Evolutionary conservation across 1,284 basidiomycete species (phyloP).

Genomic region (Ceratobasidium sp.): DNA sequence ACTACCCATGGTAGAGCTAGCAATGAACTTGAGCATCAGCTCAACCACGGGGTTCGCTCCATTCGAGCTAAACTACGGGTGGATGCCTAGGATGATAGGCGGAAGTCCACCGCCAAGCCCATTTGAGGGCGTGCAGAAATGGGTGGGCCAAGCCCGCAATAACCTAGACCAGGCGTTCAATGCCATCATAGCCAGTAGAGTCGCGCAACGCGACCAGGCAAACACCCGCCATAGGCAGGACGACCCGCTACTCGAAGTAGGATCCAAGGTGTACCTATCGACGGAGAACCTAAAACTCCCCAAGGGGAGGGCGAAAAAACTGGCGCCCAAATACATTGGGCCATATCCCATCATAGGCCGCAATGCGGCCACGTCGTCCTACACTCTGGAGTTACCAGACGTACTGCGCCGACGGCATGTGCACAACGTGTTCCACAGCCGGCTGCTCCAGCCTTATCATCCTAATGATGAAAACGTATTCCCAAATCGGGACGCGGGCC

Average conservation of each 20-base stretch:
- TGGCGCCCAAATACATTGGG: slow-evolving; percentile 38
- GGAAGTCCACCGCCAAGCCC: slow-evolving; percentile 48
- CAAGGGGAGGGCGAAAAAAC: slow-evolving; percentile 13
- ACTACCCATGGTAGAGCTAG: slow-evolving; percentile 57
- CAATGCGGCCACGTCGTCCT: slow-evolving; percentile 1
- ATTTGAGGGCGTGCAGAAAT: slow-evolving; percentile 50
- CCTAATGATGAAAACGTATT: slow-evolving; percentile 46
- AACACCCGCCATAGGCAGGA: slow-evolving; percentile 47
- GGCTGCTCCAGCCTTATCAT: slow-evolving; percentile 44
- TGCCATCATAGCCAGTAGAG: slow-evolving; percentile 49
- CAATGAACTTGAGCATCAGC: slow-evolving; percentile 51
- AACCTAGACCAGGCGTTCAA: slow-evolving; percentile 51
- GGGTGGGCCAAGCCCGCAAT: slow-evolving; percentile 49
- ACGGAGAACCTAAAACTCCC: slow-evolving; percentile 53
- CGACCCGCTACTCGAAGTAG: slow-evolving; percentile 45
- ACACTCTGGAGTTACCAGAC: slow-evolving; percentile 47
- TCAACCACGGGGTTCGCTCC: slow-evolving; percentile 53
- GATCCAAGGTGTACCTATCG: slow-evolving; percentile 53
- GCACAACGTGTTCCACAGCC: slow-evolving; percentile 47
- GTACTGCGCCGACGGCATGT: slow-evolving; percentile 43
- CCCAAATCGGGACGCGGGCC: not conserved
- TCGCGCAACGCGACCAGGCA: slow-evolving; percentile 48
- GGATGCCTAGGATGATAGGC: slow-evolving; percentile 50
- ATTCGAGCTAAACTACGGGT: slow-evolving; percentile 54
- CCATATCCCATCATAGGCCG: slow-evolving; percentile 21